A percentile compares a stretch with the other conserved stretches of the same genome.
phyloP scores from a whole-genome alignment of 2,329 filamentous ascomycete genomes.

The Neurospora crassa region DNA sequence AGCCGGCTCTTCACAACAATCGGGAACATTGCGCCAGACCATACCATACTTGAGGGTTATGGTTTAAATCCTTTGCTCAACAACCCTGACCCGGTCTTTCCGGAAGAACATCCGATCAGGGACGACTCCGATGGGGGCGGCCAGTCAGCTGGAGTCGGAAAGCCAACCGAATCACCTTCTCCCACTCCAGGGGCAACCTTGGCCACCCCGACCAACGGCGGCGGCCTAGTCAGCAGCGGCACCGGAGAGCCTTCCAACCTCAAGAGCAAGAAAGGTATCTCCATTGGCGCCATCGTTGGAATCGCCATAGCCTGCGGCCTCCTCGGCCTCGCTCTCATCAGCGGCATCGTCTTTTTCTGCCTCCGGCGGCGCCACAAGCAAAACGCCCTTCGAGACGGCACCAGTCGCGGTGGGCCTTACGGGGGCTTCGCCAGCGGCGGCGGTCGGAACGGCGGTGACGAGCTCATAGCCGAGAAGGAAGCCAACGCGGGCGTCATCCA shows the following conservation, averaged over 20 bases:
- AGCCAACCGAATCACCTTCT: background rate
- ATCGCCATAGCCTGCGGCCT: constrained; percentile 34
- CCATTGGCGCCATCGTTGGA: constrained; percentile 35
- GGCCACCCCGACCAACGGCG: background rate
- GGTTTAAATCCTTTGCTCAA: too few relatives aligned
- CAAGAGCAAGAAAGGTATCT: constrained; percentile 19
- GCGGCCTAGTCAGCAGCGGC: background rate
- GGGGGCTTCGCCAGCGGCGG: constrained; percentile 20
- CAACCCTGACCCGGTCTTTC: too few relatives aligned
- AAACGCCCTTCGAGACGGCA: background rate
- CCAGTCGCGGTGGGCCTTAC: constrained; percentile 15
- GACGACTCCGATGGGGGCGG: too few relatives aligned
- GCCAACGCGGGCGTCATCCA: constrained; percentile 23
- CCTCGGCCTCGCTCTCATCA: constrained; percentile 30
- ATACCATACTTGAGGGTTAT: too few relatives aligned
- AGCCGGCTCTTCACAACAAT: too few relatives aligned
- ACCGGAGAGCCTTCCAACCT: background rate
- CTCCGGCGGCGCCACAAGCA: constrained; percentile 29
- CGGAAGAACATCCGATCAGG: too few relatives aligned
- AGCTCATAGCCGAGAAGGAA: constrained; percentile 39
- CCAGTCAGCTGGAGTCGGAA: too few relatives aligned
- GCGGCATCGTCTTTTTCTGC: constrained; percentile 32
- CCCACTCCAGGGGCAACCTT: background rate
- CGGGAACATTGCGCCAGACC: too few relatives aligned
- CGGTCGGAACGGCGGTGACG: constrained; percentile 17